Conservation (phyloP, 2,329 filamentous ascomycete genomes). For the Fusarium sp. region DNA sequence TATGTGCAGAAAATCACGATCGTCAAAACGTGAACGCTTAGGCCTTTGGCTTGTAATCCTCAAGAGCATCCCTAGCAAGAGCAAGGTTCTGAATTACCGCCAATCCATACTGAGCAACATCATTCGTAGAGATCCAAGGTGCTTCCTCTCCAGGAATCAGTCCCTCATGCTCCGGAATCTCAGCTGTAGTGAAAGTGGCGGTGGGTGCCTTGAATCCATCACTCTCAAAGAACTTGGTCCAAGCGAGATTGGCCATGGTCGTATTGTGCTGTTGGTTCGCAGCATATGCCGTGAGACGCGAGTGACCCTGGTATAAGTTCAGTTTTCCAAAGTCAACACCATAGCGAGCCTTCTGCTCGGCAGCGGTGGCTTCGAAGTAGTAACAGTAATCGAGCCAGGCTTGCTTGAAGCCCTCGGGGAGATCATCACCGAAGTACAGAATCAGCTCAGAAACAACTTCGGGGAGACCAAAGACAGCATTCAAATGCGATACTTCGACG, state of each 20-base stretch:
- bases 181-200: constrained; percentile 50
- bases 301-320: constrained; percentile 65
- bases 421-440: constrained; percentile 57
- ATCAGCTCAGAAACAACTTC: constrained; percentile 67
- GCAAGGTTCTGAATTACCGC: constrained; percentile 66
- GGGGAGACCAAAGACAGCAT: constrained; percentile 66
- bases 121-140: constrained; percentile 66
- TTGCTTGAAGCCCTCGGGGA: constrained; percentile 60
- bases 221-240: constrained; percentile 62
- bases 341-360: constrained; percentile 63
- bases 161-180: constrained; percentile 55
- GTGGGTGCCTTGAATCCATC: constrained; percentile 54
- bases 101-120: constrained; percentile 65
- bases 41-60: constrained; percentile 2
- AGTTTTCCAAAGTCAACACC: constrained; percentile 59
- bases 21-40: background rate
- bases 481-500: constrained; percentile 64
- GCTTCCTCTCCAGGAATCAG: constrained; percentile 64
- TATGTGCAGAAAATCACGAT: background rate
- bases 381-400: constrained; percentile 70
- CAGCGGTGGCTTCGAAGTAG: constrained; percentile 61
- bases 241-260: constrained; percentile 61
- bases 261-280: constrained; percentile 55
- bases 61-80: constrained; percentile 38
- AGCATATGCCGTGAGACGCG: constrained; percentile 65